These are phyloP conservation scores for Lactifluus hygrophoroides DNA, from an alignment of 768 basidiomycete genomes.

Conservation along the genomic window DNA sequence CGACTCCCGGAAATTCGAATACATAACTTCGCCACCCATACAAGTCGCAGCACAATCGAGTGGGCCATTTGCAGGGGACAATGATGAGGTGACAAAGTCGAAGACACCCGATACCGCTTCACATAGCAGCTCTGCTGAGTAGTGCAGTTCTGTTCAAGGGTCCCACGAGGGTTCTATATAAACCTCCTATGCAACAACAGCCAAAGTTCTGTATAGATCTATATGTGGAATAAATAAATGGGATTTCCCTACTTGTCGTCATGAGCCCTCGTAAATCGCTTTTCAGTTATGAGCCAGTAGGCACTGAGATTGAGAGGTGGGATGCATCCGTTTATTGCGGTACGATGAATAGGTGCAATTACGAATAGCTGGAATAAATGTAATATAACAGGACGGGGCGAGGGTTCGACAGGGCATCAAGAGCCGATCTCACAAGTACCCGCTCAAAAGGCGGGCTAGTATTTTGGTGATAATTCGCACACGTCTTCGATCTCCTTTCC, in stretches of 20 bases:
- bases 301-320: background rate
- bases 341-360: background rate
- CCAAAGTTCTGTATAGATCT: background rate
- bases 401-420: background rate
- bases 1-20: conserved; percentile 74
- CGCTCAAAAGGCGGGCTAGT: conserved; percentile 54
- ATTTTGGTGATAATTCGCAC: conserved; percentile 58
- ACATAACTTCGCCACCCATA: conserved; percentile 27
- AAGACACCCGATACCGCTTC: background rate
- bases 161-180: background rate
- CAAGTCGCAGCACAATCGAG: background rate
- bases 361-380: background rate
- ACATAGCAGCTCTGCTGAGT: background rate
- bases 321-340: background rate
- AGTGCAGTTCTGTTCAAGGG: background rate
- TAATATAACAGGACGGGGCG: background rate
- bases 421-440: conserved; percentile 47
- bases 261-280: background rate
- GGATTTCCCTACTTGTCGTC: background rate
- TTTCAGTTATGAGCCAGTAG: background rate
- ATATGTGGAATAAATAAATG: background rate
- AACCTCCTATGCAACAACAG: background rate
- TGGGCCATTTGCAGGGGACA: background rate
- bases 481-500: conserved; percentile 50
- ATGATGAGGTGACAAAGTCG: background rate